A percentile compares a stretch with the other conserved stretches of the same genome.
These are phyloP conservation scores for Apiospora aurea DNA, from an alignment of 2,329 filamentous ascomycete genomes.

Conservation along the genomic window DNA sequence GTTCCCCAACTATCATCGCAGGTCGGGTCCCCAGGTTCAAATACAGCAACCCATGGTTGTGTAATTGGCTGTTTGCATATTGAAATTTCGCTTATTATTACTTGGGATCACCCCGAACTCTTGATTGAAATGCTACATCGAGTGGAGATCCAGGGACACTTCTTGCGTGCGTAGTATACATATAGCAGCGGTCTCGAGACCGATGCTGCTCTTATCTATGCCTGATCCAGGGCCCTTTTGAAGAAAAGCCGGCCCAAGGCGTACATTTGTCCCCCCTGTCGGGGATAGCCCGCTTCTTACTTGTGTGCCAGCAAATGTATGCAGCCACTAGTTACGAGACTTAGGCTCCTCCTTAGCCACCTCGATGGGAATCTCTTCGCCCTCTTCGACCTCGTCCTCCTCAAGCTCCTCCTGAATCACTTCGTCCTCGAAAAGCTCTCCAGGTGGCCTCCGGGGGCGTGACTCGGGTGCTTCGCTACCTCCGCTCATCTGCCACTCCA, in stretches of 20 bases:
- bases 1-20: background rate
- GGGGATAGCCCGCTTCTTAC: background rate
- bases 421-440: constrained; percentile 58
- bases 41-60: background rate
- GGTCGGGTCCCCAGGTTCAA: background rate
- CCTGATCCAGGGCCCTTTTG: background rate
- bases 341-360: constrained; percentile 35
- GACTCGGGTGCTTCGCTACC: constrained; percentile 71
- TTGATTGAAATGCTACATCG: background rate
- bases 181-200: background rate
- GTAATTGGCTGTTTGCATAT: background rate
- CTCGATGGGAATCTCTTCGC: constrained; percentile 39
- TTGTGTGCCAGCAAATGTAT: background rate
- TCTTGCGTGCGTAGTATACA: constrained; percentile 18
- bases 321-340: constrained; percentile 25
- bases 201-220: constrained; percentile 1
- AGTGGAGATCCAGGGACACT: constrained; percentile 18
- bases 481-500: constrained; percentile 98
- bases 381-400: constrained; percentile 46
- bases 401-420: constrained; percentile 59
- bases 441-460: constrained; percentile 41
- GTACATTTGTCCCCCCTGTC: background rate
- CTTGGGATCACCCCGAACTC: constrained; percentile 1
- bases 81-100: constrained; percentile 10
- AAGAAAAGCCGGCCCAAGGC: background rate